Conservation (phyloP, 495 filamentous ascomycete genomes). For the Ascobolus immersus region DNA sequence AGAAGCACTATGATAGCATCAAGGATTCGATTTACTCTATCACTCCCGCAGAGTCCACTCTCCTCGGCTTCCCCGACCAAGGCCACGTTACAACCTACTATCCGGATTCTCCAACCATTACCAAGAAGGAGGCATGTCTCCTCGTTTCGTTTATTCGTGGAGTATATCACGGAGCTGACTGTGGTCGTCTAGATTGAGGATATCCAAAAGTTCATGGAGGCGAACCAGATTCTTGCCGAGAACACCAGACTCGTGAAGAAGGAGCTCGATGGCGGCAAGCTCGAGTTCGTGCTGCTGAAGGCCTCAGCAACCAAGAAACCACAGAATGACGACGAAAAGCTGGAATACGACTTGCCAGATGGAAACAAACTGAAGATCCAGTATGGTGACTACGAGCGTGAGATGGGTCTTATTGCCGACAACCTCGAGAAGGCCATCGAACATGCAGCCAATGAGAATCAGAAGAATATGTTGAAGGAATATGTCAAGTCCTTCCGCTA, state of each 20-base stretch:
- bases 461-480: conserved; percentile 56
- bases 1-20: conserved; percentile 38
- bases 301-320: conserved; percentile 42
- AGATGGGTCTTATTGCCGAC: conserved; percentile 55
- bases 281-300: conserved; percentile 54
- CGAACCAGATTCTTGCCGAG: conserved; percentile 30
- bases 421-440: conserved; percentile 46
- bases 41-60: conserved; percentile 40
- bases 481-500: conserved; percentile 67
- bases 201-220: conserved; percentile 7
- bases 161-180: too few species aligned
- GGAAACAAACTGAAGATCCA: conserved; percentile 34
- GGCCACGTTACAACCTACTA: conserved; percentile 87
- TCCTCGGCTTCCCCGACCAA: conserved; percentile 58
- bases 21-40: conserved; percentile 51
- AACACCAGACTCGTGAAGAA: conserved; percentile 77
- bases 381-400: conserved; percentile 57
- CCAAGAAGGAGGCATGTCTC: conserved; percentile 56
- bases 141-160: too few species aligned
- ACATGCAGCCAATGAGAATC: conserved; percentile 59
- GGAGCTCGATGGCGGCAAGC: conserved; percentile 26
- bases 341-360: conserved; percentile 11
- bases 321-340: conserved; percentile 35
- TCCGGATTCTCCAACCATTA: conserved; percentile 63
- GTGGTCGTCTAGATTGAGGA: too few species aligned